Base-by-base conservation (phyloP, 2,329 filamentous ascomycete genomes). In the Calonectria naviculata region DNA sequence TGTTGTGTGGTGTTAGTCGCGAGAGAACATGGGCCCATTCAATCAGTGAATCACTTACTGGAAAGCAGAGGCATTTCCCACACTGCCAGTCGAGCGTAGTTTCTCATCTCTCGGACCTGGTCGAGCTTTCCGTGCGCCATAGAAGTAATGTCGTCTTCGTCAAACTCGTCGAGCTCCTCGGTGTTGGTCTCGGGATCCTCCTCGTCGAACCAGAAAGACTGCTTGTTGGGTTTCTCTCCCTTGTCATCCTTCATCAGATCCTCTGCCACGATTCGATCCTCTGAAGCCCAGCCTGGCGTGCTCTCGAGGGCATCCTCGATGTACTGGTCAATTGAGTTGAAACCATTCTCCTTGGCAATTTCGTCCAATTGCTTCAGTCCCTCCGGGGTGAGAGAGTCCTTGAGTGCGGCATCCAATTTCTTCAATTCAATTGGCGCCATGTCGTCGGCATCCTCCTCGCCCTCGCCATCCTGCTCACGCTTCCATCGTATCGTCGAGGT, bases 51-150 rank as follows among this genome's bases (percentile, higher is more conserved):
- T 19, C 28, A 88, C 94, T 83, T 90, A 98, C 95, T 94, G 70
- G 92, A 91, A 71, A 99, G 87, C 73, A 98, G 85, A 12, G 97
- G 97, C 93, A 99, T 94, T 84, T 99, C 97, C 95, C 97, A 99
- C 28, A 95, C 95, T 56, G 94, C 92, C 76, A 98, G 87, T 64
- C 97, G 90, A 58, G 94, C 92, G 82, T 98, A 98, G 79, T 98
- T 92, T 86, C 97, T 90, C 81, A 96, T 89, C 83, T 98, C 95
- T 73, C 96, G 89, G 79, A 97, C 92, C 82, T 97, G 90, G 78
- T 98, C 94, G 76, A 99, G 85, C 85, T 98, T 95, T 65, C 89
- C 92, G 83, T 99, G 95, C 1, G 92, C 97, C 82, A 95, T 88
- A 63, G 91, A 91, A 70, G 93, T 93, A 71, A 99, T 93, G 81